Evolutionary conservation across 1,284 basidiomycete genomes (phyloP).

Genomic region (Puccinia triticina): DNA sequence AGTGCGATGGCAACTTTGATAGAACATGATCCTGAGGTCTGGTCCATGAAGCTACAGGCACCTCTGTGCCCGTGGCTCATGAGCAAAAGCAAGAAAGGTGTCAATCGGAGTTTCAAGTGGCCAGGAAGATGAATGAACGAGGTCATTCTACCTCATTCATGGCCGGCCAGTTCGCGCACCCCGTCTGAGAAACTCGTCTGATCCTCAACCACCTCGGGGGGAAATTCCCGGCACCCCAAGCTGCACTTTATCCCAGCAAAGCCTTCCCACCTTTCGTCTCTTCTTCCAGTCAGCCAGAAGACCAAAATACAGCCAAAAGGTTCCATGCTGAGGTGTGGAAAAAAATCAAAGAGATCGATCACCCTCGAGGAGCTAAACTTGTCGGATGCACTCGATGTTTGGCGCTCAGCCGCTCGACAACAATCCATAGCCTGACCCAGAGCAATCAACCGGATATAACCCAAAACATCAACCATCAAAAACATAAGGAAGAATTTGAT

Average conservation of each 20-base stretch:
- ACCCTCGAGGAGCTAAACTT: slow-evolving; percentile 17
- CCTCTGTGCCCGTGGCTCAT: slow-evolving; percentile 60
- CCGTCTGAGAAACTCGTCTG: slow-evolving; percentile 69
- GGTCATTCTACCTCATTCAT: slow-evolving; percentile 82
- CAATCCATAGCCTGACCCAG: neutral
- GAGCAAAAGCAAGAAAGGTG: slow-evolving; percentile 57
- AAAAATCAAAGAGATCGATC: slow-evolving; percentile 35
- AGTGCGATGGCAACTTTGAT: slow-evolving; percentile 66
- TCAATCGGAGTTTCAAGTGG: slow-evolving; percentile 63
- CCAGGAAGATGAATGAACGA: slow-evolving; percentile 67
- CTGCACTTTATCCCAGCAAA: slow-evolving; percentile 27
- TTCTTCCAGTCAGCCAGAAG: neutral
- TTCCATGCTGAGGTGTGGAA: slow-evolving; percentile 37
- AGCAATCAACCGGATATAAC: neutral
- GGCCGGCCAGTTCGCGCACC: slow-evolving; percentile 77
- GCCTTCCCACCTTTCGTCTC: neutral
- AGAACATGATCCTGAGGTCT: slow-evolving; percentile 58
- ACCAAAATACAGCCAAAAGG: slow-evolving; percentile 8
- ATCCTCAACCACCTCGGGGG: slow-evolving; percentile 80
- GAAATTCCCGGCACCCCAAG: slow-evolving; percentile 39
- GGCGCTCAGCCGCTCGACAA: neutral
- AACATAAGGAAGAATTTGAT: no score
- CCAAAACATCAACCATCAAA: neutral
- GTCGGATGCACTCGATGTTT: slow-evolving; percentile 23
- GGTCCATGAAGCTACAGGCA: slow-evolving; percentile 63